phyloP scores from a whole-genome alignment of 768 basidiomycete species.

The Tricholomella constricta region DNA sequence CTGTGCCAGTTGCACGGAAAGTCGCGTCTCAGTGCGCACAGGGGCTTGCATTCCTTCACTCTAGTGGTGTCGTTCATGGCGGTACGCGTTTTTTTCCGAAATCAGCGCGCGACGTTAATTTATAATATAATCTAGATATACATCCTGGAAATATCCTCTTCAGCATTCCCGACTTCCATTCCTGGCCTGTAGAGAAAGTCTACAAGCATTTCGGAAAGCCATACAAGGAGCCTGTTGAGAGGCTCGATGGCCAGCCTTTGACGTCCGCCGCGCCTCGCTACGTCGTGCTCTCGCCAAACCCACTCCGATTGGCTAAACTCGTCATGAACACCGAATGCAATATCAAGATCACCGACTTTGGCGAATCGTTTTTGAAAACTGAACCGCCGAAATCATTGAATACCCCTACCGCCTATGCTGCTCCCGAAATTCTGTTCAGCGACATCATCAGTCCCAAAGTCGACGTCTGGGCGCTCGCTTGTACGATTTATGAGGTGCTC shows the following conservation, averaged over 20 bases:
- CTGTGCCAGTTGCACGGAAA: conserved; percentile 51
- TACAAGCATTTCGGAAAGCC: conserved; percentile 6
- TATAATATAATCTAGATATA: neutral
- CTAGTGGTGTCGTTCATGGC: conserved; percentile 68
- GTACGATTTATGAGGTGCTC: conserved; percentile 5
- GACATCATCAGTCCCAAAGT: neutral
- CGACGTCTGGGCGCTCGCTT: conserved; percentile 5
- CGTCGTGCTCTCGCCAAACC: conserved; percentile 1
- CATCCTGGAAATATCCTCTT: neutral
- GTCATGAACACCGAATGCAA: conserved; percentile 4
- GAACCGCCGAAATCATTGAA: neutral
- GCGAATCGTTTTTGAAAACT: conserved; percentile 7
- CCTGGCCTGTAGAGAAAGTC: conserved; percentile 8
- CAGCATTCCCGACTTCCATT: conserved; percentile 1
- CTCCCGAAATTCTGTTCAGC: conserved; percentile 7
- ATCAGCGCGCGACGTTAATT: neutral
- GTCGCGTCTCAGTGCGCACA: conserved; percentile 54
- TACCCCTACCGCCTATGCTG: conserved; percentile 5
- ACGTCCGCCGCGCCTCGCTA: conserved; percentile 3
- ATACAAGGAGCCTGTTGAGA: neutral
- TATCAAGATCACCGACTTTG: conserved; percentile 11
- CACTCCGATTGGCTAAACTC: conserved; percentile 1
- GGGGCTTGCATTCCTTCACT: conserved; percentile 58
- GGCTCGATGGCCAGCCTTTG: neutral
- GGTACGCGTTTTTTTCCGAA: conserved; percentile 47